phyloP scores from a whole-genome alignment of 345 rosid genomes.

The Pugionium dolabratum region DNA sequence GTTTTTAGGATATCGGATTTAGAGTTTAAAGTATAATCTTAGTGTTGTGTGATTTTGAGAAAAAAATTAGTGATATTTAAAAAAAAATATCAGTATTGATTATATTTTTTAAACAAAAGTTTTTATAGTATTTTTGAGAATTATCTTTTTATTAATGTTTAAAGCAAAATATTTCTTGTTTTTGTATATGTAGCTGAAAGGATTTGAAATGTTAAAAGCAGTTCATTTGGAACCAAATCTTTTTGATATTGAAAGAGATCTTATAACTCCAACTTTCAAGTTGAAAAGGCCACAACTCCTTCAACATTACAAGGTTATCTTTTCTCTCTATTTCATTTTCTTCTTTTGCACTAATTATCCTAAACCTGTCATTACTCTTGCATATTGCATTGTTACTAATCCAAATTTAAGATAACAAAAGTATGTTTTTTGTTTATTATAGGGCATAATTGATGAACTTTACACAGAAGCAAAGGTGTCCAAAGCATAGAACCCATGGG shows the following conservation, averaged over 20 bases:
- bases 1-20: no score
- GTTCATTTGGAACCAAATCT: conserved; percentile 75
- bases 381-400: not conserved
- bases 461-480: conserved; percentile 68
- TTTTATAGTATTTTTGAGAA: no score
- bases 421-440: conserved; percentile 9
- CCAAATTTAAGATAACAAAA: not conserved
- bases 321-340: not conserved
- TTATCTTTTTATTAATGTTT: not conserved
- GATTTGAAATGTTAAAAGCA: conserved; percentile 89
- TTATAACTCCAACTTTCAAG: conserved; percentile 87
- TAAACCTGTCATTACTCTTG: not conserved
- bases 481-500: conserved; percentile 45
- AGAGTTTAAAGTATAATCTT: no score
- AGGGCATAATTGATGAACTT: conserved; percentile 66
- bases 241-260: conserved; percentile 82
- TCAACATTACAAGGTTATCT: conserved; percentile 66
- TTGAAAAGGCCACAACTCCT: conserved; percentile 91
- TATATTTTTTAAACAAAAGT: no score
- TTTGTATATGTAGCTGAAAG: conserved; percentile 56
- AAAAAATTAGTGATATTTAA: no score
- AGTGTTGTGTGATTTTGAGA: no score
- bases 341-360: conserved; percentile 9
- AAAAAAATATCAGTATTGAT: no score
- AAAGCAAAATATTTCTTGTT: not conserved